phyloP scores from a whole-genome alignment of 2,329 filamentous ascomycete genomes.

The Colletotrichum spinosum region DNA sequence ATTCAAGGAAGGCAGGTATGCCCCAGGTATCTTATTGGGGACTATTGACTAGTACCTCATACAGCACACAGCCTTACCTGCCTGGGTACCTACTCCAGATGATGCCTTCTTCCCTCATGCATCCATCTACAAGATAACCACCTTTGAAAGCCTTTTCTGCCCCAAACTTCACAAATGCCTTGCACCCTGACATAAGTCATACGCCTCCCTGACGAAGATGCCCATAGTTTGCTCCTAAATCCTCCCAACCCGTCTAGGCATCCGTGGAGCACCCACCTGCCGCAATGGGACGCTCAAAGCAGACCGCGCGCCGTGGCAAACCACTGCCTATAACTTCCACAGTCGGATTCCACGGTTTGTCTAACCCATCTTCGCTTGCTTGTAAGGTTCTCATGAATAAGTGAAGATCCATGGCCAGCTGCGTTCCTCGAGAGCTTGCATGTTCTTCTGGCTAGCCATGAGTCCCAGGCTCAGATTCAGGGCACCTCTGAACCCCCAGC shows the following conservation, averaged over 20 bases:
- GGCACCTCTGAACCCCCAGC: slow-evolving; percentile 9
- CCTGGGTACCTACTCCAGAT: too few relatives aligned
- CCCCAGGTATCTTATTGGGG: too few relatives aligned
- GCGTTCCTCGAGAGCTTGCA: slow-evolving; percentile 21
- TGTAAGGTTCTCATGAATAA: too few relatives aligned
- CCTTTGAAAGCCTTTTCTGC: too few relatives aligned
- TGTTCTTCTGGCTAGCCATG: slow-evolving; percentile 1
- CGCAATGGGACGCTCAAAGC: slow-evolving; percentile 28
- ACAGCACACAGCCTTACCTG: too few relatives aligned
- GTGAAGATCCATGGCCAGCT: slow-evolving; percentile 27
- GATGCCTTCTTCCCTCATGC: too few relatives aligned
- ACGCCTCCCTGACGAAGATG: not conserved
- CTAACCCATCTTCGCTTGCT: not conserved
- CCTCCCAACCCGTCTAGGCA: not conserved
- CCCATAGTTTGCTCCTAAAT: not conserved
- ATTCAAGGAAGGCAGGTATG: too few relatives aligned
- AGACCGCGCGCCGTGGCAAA: slow-evolving; percentile 19
- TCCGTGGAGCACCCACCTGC: not conserved
- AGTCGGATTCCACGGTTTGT: slow-evolving; percentile 30
- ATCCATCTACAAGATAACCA: too few relatives aligned
- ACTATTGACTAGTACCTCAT: too few relatives aligned
- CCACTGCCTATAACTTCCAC: not conserved
- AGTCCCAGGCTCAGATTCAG: slow-evolving; percentile 1
- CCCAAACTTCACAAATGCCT: too few relatives aligned
- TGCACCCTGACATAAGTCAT: too few relatives aligned